Conservation (phyloP, 208 protist species). For the Angomonas desouzai region DNA sequence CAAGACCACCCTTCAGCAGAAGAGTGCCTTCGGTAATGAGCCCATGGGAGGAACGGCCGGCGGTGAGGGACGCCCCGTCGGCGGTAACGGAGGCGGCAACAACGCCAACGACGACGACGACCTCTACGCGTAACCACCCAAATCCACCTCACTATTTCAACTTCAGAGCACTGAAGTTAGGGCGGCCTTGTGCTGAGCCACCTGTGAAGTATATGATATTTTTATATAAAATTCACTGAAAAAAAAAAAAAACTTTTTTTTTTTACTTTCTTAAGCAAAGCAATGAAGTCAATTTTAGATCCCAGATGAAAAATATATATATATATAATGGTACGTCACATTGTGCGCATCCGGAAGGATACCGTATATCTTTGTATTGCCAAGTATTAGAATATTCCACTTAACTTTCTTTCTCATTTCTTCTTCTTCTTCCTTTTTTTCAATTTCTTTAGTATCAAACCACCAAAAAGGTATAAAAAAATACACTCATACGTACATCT, state of each 20-base stretch:
- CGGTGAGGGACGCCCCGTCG: conserved; percentile 25
- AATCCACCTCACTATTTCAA: no score
- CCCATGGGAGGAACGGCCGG: conserved; percentile 9
- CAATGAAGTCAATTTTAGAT: no score
- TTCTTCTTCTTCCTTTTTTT: no score
- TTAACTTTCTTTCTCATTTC: no score
- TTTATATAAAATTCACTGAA: not conserved
- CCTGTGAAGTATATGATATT: not conserved
- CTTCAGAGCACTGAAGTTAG: no score
- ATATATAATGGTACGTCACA: no score
- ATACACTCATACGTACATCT: not conserved
- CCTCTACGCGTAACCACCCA: conserved; percentile 58
- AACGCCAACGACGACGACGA: conserved; percentile 29
- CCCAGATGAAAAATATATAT: conserved; percentile 11
- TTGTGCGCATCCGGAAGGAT: no score
- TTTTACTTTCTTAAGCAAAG: conserved; percentile 6
- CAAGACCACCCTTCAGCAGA: conserved; percentile 78
- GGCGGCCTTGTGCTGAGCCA: not conserved
- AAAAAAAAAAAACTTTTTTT: conserved; percentile 16
- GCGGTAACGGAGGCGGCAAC: conserved; percentile 17
- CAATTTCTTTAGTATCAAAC: no score
- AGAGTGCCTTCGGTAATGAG: conserved; percentile 49
- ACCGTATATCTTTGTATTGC: no score
- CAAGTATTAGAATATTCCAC: no score
- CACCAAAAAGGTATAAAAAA: no score